phyloP scores from a whole-genome alignment of 441 rosid genomes.

The Mallotus repandus region DNA sequence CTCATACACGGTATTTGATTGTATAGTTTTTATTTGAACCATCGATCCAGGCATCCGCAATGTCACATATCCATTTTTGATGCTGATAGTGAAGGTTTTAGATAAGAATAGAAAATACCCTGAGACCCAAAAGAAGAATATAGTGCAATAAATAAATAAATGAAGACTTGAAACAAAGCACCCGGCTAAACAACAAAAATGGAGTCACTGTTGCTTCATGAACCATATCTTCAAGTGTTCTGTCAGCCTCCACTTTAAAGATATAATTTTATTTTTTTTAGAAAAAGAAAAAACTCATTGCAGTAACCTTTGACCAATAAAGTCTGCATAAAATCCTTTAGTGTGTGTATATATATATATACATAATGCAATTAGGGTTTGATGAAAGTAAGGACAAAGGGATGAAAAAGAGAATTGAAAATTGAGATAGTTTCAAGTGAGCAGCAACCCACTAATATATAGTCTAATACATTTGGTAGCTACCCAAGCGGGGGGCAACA shows the following conservation, averaged over 20 bases:
- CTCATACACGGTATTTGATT: no score
- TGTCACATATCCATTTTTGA: background rate
- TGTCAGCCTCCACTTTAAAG: background rate
- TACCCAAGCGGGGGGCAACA: background rate
- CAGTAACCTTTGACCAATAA: slow-evolving; percentile 29
- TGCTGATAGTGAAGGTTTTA: background rate
- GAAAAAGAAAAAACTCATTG: background rate
- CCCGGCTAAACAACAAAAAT: no score
- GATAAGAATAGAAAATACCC: background rate
- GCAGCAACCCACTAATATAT: background rate
- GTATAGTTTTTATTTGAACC: no score
- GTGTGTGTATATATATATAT: background rate
- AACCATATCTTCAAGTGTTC: background rate
- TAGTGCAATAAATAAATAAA: background rate
- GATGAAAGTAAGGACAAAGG: background rate
- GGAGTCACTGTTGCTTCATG: no score
- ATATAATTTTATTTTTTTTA: background rate
- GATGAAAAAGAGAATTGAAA: background rate
- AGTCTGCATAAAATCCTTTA: background rate
- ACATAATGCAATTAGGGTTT: no score
- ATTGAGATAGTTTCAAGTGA: slow-evolving; percentile 8
- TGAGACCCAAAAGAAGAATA: background rate
- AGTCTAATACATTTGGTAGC: background rate
- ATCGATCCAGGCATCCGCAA: no score
- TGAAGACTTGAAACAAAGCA: background rate